A percentile compares a stretch with the other conserved stretches of the same genome.
Conservation (phyloP, 2,329 filamentous ascomycete genomes). For the Ophiosphaerella herpotricha region DNA sequence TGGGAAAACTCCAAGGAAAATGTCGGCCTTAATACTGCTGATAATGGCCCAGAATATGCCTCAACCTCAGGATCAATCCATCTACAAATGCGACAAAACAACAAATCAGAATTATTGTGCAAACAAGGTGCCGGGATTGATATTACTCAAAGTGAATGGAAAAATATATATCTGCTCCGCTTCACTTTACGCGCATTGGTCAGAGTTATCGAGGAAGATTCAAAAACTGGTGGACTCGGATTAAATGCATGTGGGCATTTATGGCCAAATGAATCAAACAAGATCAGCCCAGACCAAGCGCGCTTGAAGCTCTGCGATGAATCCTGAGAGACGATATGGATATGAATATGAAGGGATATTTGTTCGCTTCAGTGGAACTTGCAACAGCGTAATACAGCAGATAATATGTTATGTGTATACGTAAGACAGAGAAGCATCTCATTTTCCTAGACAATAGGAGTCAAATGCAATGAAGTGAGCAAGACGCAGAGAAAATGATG, state of each 20-base stretch:
- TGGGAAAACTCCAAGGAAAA: neutral
- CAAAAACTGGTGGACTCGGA: neutral
- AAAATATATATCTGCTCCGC: neutral
- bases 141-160: constrained; percentile 1
- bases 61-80: neutral
- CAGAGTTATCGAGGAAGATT: neutral
- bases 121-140: neutral
- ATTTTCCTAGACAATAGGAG: too few species aligned
- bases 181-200: constrained; percentile 1
- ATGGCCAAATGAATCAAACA: constrained; percentile 1
- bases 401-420: too few species aligned
- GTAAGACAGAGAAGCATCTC: too few species aligned
- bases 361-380: too few species aligned
- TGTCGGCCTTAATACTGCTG: too few species aligned
- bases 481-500: too few species aligned
- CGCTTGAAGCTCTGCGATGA: neutral
- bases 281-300: neutral
- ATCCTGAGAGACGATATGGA: too few species aligned
- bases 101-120: constrained; percentile 3
- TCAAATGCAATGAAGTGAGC: too few species aligned
- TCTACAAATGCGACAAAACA: constrained; percentile 1
- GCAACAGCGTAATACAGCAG: too few species aligned
- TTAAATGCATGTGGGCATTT: constrained; percentile 5
- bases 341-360: too few species aligned
- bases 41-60: neutral